Evolutionary conservation across 345 rosid genomes (phyloP), one percentile per base, ranked within the genome.

Genomic region (Adansonia digitata): DNA sequence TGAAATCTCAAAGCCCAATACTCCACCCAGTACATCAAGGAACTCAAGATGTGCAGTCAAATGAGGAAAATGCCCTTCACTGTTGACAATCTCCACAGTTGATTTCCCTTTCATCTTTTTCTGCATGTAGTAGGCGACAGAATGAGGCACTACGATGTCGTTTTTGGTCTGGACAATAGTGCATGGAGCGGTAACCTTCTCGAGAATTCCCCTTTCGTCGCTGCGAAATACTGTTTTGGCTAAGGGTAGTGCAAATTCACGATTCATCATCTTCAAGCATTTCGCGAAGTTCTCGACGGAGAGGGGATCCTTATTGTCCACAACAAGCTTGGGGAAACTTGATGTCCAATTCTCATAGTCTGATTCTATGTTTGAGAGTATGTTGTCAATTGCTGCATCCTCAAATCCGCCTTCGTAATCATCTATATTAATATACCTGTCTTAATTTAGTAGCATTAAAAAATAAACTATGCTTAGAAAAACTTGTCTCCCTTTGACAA

Each of bases 11-110:
- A 80, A 73, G 49, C 83, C 88, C 20, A 92, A 73, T 39, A 83
- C 85, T 6, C 82, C 72, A 31, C 59, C 72, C 4, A 92, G 79
- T 49, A 90, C 78, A 42, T 81, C 67, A 70, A 92, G 78, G 15
- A 92, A 81, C 57, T 86, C 83, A 8, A 73, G 29, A 68, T 78
- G 92, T 17, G 90, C 89, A 6, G 95, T 92, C 57, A 90, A 75
- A 11, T 92, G 97, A 3, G 97, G 97, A 56, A 81, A 86, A 77
- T 92, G 97, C 7, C 95, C 93, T 4, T 70, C 37, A 6, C 78
- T 71, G 1, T 89, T 81, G 0, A 92, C 74, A 3, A 86, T 82
- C 56, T 87, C 93, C 75, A 92, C 89, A 3, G 86, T 86, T 1
- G 91, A 66, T 66, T 81, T 70, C 49, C 86, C 95, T 60, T 77